Conservation (phyloP, 768 basidiomycete species). For the Russula vinacea region DNA sequence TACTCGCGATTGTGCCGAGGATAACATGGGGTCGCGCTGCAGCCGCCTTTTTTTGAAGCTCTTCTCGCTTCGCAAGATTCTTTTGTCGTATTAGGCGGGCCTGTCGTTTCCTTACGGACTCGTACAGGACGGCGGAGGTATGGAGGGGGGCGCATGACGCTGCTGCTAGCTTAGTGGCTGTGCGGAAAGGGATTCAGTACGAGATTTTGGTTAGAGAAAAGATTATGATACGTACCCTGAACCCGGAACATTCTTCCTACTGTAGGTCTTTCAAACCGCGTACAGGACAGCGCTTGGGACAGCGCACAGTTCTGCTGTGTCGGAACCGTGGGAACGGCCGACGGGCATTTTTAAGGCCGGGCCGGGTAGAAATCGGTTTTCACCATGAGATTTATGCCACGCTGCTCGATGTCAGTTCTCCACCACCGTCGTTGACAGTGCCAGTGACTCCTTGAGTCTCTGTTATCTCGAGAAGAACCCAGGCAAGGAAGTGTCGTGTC, state of each 20-base stretch:
- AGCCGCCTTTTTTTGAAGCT: constrained; percentile 40
- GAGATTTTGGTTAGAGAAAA: background rate
- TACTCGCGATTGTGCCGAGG: constrained; percentile 64
- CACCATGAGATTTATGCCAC: constrained; percentile 55
- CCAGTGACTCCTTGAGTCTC: constrained; percentile 56
- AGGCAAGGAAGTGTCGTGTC: constrained; percentile 67
- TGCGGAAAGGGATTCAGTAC: constrained; percentile 26
- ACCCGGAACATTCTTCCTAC: too few relatives aligned
- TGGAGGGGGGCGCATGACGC: constrained; percentile 43
- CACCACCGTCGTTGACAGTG: constrained; percentile 59
- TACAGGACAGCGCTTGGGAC: too few relatives aligned
- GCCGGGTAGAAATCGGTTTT: constrained; percentile 27
- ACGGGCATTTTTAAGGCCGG: constrained; percentile 29
- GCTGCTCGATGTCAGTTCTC: constrained; percentile 53
- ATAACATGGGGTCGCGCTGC: constrained; percentile 60
- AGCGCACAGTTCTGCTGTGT: too few relatives aligned
- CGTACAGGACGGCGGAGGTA: constrained; percentile 44
- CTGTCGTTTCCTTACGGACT: constrained; percentile 36
- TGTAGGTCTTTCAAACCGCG: too few relatives aligned
- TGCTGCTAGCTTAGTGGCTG: constrained; percentile 35
- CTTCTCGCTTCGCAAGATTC: constrained; percentile 48
- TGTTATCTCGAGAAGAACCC: constrained; percentile 53
- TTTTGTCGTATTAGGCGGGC: constrained; percentile 42
- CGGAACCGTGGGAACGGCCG: background rate
- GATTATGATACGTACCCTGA: background rate